phyloP scores from a whole-genome alignment of 352 stramenopile genomes.

The Pythium aristosporum region DNA sequence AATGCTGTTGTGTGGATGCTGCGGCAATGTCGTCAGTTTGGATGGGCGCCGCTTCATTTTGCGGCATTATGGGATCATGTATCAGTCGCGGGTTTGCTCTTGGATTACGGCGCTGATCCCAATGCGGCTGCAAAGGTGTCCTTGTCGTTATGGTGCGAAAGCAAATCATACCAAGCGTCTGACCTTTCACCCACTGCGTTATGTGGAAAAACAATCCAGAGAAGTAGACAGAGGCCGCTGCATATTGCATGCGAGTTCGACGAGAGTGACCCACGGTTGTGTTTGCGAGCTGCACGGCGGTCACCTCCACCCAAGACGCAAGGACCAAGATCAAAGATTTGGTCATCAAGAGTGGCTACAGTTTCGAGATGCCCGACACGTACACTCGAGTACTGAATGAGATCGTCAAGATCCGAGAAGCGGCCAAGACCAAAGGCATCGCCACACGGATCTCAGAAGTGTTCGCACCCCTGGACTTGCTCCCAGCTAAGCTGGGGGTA shows the following conservation, averaged over 20 bases:
- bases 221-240: too few relatives aligned
- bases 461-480: neutral
- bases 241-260: too few relatives aligned
- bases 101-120: neutral
- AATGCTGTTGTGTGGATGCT: neutral
- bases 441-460: neutral
- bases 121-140: neutral
- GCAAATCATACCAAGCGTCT: too few relatives aligned
- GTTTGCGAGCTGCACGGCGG: slow-evolving; percentile 4
- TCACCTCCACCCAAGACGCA: neutral
- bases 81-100: neutral
- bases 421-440: neutral
- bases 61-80: neutral
- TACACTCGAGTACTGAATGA: slow-evolving; percentile 2
- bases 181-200: too few relatives aligned
- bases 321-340: neutral
- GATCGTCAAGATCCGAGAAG: neutral
- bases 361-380: slow-evolving; percentile 15
- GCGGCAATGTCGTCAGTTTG: neutral
- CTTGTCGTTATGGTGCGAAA: too few relatives aligned
- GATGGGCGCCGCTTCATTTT: neutral
- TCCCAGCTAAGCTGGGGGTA: neutral
- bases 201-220: too few relatives aligned
- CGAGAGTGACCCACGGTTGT: neutral
- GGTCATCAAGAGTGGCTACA: slow-evolving; percentile 3